Percentiles rank a stretch among this genome's conserved stretches.
Conservation (phyloP, 345 rosid species). For the Populus tremula region DNA sequence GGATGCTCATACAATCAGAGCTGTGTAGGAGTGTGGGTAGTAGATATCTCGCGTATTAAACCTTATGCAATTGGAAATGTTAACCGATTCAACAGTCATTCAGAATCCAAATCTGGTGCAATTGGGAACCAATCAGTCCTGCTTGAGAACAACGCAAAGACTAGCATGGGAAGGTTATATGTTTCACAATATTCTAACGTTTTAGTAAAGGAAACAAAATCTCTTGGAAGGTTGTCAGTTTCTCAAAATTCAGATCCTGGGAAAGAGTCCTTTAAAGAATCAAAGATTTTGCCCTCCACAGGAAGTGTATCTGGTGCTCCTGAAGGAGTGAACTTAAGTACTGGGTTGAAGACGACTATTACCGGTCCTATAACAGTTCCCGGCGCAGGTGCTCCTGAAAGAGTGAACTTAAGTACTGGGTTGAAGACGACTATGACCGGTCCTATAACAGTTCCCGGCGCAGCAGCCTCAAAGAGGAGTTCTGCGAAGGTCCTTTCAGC, state of each 20-base stretch:
- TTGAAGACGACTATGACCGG: slow-evolving; percentile 41
- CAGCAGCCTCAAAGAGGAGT: slow-evolving; percentile 54
- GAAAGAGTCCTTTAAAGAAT: slow-evolving; percentile 62
- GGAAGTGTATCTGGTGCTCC: slow-evolving; percentile 49
- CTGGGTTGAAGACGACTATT: too few relatives aligned
- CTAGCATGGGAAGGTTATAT: slow-evolving; percentile 49
- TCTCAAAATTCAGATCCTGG: slow-evolving; percentile 55
- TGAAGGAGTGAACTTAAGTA: too few relatives aligned
- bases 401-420: slow-evolving; percentile 44
- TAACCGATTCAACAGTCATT: slow-evolving; percentile 47
- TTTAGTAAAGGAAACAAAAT: slow-evolving; percentile 63
- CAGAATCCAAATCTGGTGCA: slow-evolving; percentile 56
- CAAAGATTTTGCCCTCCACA: slow-evolving; percentile 54
- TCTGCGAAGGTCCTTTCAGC: slow-evolving; percentile 44
- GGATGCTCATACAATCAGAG: slow-evolving; percentile 97
- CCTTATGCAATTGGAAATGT: slow-evolving; percentile 58
- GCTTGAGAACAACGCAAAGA: slow-evolving; percentile 60
- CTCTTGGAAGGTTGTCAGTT: slow-evolving; percentile 75
- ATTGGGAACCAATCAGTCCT: slow-evolving; percentile 51
- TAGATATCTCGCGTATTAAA: slow-evolving; percentile 83
- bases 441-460: slow-evolving; percentile 41
- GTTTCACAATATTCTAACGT: slow-evolving; percentile 54
- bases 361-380: too few relatives aligned
- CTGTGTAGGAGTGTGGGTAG: slow-evolving; percentile 99
- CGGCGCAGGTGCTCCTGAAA: slow-evolving; percentile 60